Evolutionary conservation across 2,329 filamentous ascomycete species (phyloP).

Genomic region (Chaetothyriales sp.): DNA sequence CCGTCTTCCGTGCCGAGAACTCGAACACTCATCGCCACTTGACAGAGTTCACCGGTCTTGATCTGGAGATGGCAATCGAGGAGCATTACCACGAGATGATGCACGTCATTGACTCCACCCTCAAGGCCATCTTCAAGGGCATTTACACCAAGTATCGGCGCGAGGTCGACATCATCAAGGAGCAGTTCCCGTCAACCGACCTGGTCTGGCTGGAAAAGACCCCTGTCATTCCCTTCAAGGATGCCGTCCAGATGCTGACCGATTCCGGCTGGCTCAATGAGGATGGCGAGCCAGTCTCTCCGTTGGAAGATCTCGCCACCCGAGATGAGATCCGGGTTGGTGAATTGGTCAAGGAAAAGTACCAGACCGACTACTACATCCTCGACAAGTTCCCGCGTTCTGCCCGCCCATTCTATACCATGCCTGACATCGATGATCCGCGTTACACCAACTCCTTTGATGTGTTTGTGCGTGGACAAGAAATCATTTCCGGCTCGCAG

Average conservation of each 20-base stretch:
- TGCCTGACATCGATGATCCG: conserved; percentile 60
- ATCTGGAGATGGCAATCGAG: conserved; percentile 83
- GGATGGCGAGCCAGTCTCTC: conserved; percentile 53
- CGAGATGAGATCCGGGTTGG: conserved; percentile 77
- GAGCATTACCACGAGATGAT: conserved; percentile 83
- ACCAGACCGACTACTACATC: conserved; percentile 79
- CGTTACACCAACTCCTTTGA: conserved; percentile 82
- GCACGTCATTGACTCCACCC: conserved; percentile 57
- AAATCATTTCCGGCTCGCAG: conserved; percentile 83
- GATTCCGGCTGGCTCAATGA: conserved; percentile 64
- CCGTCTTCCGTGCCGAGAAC: conserved; percentile 87
- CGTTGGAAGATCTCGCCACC: conserved; percentile 68
- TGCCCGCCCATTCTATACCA: conserved; percentile 81
- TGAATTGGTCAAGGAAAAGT: conserved; percentile 70
- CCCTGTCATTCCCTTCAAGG: conserved; percentile 61
- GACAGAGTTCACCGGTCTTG: conserved; percentile 85
- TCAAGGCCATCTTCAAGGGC: conserved; percentile 64
- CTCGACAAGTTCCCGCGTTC: conserved; percentile 81
- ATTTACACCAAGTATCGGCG: conserved; percentile 53
- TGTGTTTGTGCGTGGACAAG: conserved; percentile 84
- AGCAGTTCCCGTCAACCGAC: conserved; percentile 73
- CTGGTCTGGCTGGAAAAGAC: conserved; percentile 78
- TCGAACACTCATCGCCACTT: conserved; percentile 89
- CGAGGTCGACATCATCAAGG: conserved; percentile 66
- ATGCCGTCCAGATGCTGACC: conserved; percentile 67